Conservation (phyloP, 352 stramenopile species). For the Phytopythium oedochilum region DNA sequence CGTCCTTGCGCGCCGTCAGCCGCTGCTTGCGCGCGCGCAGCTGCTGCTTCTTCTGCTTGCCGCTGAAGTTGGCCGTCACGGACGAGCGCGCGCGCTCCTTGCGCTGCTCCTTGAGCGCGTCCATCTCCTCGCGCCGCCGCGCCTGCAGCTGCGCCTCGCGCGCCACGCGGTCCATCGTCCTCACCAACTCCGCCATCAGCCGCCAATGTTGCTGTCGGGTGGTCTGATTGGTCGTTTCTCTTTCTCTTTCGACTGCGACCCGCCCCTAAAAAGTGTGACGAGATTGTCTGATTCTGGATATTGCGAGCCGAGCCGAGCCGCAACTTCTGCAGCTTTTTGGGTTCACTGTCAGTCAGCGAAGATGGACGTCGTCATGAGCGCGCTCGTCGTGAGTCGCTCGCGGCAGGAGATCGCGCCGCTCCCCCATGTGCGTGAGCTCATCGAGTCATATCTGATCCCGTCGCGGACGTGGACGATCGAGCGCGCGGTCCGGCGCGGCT, state of each 20-base stretch:
- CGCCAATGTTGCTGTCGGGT: neutral
- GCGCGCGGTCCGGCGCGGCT: neutral
- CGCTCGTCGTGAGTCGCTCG: neutral
- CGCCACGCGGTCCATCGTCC: constrained; percentile 38
- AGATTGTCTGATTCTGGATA: too few relatives aligned
- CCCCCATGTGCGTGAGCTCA: neutral
- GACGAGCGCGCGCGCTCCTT: constrained; percentile 68
- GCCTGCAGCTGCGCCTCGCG: constrained; percentile 67
- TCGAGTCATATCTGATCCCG: neutral
- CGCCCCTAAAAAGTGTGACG: too few relatives aligned
- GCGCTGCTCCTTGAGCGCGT: constrained; percentile 74
- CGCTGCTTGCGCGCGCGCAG: constrained; percentile 80
- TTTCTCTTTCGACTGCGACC: too few relatives aligned
- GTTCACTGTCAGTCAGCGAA: too few relatives aligned
- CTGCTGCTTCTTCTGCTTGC: constrained; percentile 86
- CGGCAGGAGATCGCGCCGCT: neutral
- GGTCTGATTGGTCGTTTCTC: neutral
- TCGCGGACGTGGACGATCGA: neutral
- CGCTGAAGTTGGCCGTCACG: constrained; percentile 60
- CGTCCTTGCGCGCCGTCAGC: constrained; percentile 52
- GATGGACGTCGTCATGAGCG: neutral
- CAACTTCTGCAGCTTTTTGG: too few relatives aligned
- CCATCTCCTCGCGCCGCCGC: constrained; percentile 64
- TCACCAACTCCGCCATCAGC: neutral
- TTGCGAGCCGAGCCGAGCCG: too few relatives aligned